A percentile compares a stretch with the other conserved stretches of the same genome.
Evolutionary conservation across 331 rosid genomes (phyloP).

Genomic region (Prunus yedoensis): DNA sequence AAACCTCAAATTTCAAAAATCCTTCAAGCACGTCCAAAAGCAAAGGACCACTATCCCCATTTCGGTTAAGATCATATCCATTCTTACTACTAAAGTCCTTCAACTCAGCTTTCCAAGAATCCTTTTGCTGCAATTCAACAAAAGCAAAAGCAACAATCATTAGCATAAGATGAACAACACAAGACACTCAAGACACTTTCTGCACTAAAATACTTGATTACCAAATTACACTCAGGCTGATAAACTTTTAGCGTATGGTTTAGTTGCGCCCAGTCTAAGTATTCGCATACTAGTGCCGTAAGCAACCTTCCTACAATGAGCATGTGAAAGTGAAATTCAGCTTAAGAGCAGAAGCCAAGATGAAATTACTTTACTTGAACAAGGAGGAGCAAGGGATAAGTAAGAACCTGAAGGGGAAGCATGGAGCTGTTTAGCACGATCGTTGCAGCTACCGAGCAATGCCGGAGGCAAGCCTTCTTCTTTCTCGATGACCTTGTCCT

Average conservation of each 20-base stretch:
- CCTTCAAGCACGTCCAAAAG: conserved; percentile 99
- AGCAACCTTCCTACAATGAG: conserved; percentile 81
- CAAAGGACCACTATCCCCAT: conserved; percentile 85
- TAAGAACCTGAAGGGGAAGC: conserved; percentile 87
- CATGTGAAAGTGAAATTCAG: conserved; percentile 13
- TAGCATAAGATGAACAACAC: background rate
- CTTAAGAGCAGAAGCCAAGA: background rate
- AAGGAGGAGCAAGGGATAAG: background rate
- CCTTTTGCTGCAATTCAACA: conserved; percentile 65
- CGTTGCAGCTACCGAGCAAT: conserved; percentile 95
- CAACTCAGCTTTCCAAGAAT: conserved; percentile 88
- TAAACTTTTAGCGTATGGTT: conserved; percentile 91
- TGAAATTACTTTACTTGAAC: background rate
- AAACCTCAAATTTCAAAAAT: conserved; percentile 95
- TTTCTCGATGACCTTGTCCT: conserved; percentile 83
- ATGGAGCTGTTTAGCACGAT: conserved; percentile 95
- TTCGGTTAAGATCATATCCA: conserved; percentile 92
- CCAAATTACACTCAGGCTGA: conserved; percentile 97
- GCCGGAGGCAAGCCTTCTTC: conserved; percentile 96
- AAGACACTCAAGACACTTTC: background rate
- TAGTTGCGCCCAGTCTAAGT: conserved; percentile 97
- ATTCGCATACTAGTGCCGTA: conserved; percentile 90
- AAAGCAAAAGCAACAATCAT: conserved; percentile 9
- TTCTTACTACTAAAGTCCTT: conserved; percentile 91
- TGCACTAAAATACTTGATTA: conserved; percentile 31